Evolutionary conservation across 2,329 filamentous ascomycete species (phyloP), one percentile per base, ranked within the genome.

Genomic region (Calonectria pseudoturangicola): DNA sequence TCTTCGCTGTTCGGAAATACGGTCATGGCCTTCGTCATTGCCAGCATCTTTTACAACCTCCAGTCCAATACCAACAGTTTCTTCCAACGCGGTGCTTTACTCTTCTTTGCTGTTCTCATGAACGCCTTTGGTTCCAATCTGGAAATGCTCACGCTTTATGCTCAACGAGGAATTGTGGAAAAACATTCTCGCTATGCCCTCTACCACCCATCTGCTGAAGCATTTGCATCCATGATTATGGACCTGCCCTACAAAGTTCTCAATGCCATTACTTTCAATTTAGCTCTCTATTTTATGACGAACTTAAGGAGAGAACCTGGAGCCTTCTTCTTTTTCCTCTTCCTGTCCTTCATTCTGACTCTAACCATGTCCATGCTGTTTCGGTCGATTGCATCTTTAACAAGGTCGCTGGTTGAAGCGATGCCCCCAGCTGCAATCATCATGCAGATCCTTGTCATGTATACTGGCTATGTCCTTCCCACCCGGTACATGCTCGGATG

Each of bases 281-380:
- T 87, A 28, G 83, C 85, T 25, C 79, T 87, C 10, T 88, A 88
- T 76, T 88, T 88, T 74, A 87, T 87, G 86, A 84, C 85, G 0
- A 82, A 85, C 33, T 78, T 88, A 1, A 82, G 83, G 4, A 82
- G 85, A 16, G 83, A 84, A 56, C 82, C 86, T 4, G 85, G 85
- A 5, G 79, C 82, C 8, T 88, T 87, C 78, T 88, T 87, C 79
- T 86, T 84, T 75, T 88, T 85, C 73, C 74, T 84, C 2, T 75
- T 88, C 1, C 79, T 87, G 43, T 84, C 84, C 9, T 85, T 92
- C 79, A 80, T 87, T 33, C 86, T 88, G 5, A 91, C 89, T 0
- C 78, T 93, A 74, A 87, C 88, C 69, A 92, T 92, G 91, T 91
- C 89, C 6, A 50, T 91, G 90, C 86, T 79, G 1, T 92, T 60